Evolutionary conservation across 768 basidiomycete species (phyloP).

Genomic region (Mycena galopus): DNA sequence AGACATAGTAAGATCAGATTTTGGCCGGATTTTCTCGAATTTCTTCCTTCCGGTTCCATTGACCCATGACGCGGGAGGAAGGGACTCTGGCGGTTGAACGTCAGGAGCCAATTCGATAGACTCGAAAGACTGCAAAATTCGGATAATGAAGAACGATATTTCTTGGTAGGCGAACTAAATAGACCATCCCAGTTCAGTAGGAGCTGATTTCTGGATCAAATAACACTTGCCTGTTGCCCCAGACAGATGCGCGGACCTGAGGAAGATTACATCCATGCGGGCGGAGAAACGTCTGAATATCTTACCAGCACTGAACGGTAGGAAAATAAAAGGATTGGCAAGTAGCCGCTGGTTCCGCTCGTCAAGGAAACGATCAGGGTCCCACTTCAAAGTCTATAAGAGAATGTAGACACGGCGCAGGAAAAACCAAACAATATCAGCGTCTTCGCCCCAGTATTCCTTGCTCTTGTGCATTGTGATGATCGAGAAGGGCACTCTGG

Average conservation of each 20-base stretch:
- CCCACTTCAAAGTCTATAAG: not conserved
- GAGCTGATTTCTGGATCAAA: not conserved
- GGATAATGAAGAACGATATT: constrained; percentile 4
- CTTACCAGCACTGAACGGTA: constrained; percentile 13
- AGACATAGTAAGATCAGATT: not conserved
- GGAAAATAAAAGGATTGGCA: constrained; percentile 11
- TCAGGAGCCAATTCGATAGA: constrained; percentile 2
- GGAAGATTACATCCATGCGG: not conserved
- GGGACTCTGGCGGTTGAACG: constrained; percentile 1
- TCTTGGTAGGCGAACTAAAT: constrained; percentile 6
- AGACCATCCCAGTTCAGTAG: not conserved
- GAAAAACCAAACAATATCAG: not conserved
- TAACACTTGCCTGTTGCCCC: constrained; percentile 2
- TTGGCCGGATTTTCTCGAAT: constrained; percentile 2
- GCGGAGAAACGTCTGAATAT: not conserved
- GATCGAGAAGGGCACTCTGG: not conserved
- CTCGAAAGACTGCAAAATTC: constrained; percentile 5
- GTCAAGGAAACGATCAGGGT: constrained; percentile 8
- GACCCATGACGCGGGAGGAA: constrained; percentile 5
- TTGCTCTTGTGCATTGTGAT: not conserved
- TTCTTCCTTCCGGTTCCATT: not conserved
- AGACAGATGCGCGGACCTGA: constrained; percentile 1
- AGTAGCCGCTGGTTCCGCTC: not conserved
- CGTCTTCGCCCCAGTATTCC: constrained; percentile 9
- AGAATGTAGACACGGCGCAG: not conserved